Evolutionary conservation across 1,284 basidiomycete genomes (phyloP).

Genomic region (Porphyrellus sp.): DNA sequence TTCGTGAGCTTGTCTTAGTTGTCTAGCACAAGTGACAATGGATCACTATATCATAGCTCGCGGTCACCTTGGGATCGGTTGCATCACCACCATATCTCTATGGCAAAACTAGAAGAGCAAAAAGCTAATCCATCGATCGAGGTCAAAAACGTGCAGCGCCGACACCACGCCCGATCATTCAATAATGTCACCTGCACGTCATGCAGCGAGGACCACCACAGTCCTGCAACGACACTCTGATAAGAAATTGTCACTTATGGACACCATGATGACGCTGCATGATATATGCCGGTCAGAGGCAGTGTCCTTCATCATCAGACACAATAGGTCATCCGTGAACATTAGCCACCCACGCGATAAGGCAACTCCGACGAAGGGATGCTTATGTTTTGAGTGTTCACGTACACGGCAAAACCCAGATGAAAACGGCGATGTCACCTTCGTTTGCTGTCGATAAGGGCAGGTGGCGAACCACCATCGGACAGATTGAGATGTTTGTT

Average conservation of each 20-base stretch:
- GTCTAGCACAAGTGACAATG: too few species aligned
- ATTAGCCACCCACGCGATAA: neutral
- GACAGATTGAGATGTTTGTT: neutral
- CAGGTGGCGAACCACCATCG: constrained; percentile 3
- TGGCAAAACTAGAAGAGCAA: neutral
- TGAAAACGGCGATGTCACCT: neutral
- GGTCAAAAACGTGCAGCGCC: too few species aligned
- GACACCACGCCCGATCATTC: neutral
- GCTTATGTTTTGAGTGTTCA: neutral
- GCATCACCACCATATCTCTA: too few species aligned
- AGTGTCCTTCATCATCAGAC: constrained; percentile 2
- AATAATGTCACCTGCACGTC: neutral
- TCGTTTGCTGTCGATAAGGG: constrained; percentile 1
- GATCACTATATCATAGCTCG: too few species aligned
- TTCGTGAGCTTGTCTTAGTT: too few species aligned
- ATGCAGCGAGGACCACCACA: neutral
- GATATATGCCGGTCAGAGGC: neutral
- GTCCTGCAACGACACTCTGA: neutral
- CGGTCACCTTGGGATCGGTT: too few species aligned
- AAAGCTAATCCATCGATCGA: neutral
- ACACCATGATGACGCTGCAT: neutral
- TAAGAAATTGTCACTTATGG: neutral
- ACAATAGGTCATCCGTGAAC: neutral
- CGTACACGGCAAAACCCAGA: neutral
- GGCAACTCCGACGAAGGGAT: neutral